Base-by-base conservation (phyloP, 1,139 yeast genomes). In the Scheffersomyces quercinus region DNA sequence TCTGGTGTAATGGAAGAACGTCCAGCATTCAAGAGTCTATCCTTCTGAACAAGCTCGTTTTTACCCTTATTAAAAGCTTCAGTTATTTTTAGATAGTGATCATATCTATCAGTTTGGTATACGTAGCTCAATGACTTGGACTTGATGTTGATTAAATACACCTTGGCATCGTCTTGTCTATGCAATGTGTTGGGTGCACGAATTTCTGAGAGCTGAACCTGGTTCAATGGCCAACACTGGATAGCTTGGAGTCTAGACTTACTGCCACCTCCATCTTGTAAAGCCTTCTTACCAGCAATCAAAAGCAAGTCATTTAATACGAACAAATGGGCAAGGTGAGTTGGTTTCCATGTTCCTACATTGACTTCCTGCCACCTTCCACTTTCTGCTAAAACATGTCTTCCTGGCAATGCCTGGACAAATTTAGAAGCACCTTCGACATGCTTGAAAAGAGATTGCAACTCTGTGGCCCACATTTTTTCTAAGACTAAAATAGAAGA, bases 341-440 rank as follows among this genome's bases (percentile, higher is more conserved):
- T 73, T 1, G 90, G 83, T 59, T 88, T 87, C 82, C 91, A 84
- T 14, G 96, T 90, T 0, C 95, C 93, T 1, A 87, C 82, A 57
- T 90, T 90, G 46, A 91, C 71, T 62, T 91, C 97, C 48, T 78
- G 81, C 97, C 97, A 91, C 41, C 93, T 79, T 1, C 86, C 85
- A 62, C 90, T 83, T 55, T 89, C 95, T 8, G 84, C 79, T 28
- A 89, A 69, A 2, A 91, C 81, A 60, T 90, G 97, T 42, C 97
- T 76, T 2, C 95, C 95, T 0, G 95, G 88, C 5, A 79, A 65
- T 1, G 89, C 81, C 24, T 90, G 88, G 39, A 91, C 72, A 51
- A 79, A 82, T 58, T 88, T 88, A 50, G 89, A 91, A 1, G 96
- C 91, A 5, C 97, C 96, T 52, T 91, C 97, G 9, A 91, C 96